Evolutionary conservation across 768 basidiomycete genomes (phyloP).

Genomic region (Mycena alexandri): DNA sequence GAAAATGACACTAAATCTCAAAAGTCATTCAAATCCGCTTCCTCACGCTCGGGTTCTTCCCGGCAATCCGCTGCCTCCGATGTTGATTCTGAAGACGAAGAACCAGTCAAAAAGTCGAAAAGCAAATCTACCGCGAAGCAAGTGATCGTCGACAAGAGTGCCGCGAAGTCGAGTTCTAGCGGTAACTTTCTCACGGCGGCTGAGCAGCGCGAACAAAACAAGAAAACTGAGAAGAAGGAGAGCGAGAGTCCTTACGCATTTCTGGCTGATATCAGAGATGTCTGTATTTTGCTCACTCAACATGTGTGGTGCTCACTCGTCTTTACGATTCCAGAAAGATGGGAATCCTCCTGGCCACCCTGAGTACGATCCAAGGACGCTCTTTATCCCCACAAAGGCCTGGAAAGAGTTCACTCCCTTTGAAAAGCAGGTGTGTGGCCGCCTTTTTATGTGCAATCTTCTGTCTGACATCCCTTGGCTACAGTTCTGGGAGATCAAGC

Average conservation of each 20-base stretch:
- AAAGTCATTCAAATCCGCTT: conserved; percentile 63
- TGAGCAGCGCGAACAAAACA: conserved; percentile 78
- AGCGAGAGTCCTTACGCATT: conserved; percentile 84
- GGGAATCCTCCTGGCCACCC: conserved; percentile 81
- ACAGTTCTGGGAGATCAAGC: conserved; percentile 94
- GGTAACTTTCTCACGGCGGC: conserved; percentile 84
- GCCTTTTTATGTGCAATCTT: background rate
- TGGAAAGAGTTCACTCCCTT: conserved; percentile 94
- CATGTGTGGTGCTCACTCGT: background rate
- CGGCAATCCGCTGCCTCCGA: conserved; percentile 54
- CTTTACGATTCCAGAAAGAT: conserved; percentile 72
- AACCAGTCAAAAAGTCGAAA: conserved; percentile 51
- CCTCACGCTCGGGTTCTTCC: conserved; percentile 59
- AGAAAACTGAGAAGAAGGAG: conserved; percentile 87
- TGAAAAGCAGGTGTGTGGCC: conserved; percentile 81
- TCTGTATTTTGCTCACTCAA: conserved; percentile 47
- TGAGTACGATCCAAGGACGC: conserved; percentile 90
- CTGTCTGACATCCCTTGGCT: conserved; percentile 14
- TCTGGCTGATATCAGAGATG: conserved; percentile 79
- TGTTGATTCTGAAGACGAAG: conserved; percentile 51
- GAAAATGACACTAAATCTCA: conserved; percentile 66
- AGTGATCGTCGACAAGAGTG: conserved; percentile 44
- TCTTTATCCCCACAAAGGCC: conserved; percentile 80
- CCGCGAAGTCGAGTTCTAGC: conserved; percentile 40
- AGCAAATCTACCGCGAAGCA: conserved; percentile 47